A percentile compares a stretch with the other conserved stretches of the same genome.
Evolutionary conservation across 257 asterid species (phyloP).

Genomic region (Primulina tabacum): DNA sequence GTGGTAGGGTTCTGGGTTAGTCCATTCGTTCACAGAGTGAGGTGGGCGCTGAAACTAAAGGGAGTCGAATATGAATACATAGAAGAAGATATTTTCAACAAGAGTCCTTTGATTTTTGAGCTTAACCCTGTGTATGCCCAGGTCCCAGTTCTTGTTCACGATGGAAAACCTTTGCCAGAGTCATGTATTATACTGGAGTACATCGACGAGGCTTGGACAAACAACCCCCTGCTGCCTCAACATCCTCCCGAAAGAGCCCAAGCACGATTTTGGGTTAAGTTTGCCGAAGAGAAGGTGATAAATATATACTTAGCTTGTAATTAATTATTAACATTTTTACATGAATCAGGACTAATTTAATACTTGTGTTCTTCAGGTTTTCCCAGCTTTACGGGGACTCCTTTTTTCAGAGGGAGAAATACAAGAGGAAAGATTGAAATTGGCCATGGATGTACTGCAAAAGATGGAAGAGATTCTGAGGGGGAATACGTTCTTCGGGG

Average conservation of each 20-base stretch:
- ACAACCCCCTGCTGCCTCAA: constrained; percentile 33
- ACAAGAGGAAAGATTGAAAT: constrained; percentile 30
- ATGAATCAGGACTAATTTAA: too few relatives aligned
- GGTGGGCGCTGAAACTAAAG: constrained; percentile 44
- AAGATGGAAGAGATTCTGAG: constrained; percentile 26
- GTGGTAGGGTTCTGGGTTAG: constrained; percentile 45
- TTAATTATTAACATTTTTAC: too few relatives aligned
- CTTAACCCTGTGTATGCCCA: constrained; percentile 32
- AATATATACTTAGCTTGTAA: too few relatives aligned
- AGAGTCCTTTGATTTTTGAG: constrained; percentile 25
- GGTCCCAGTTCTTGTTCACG: constrained; percentile 47
- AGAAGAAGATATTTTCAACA: constrained; percentile 42
- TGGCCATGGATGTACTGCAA: constrained; percentile 30
- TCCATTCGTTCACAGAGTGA: constrained; percentile 38
- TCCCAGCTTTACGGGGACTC: constrained; percentile 8
- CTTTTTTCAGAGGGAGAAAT: constrained; percentile 30
- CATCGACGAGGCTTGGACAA: constrained; percentile 40
- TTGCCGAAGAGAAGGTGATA: constrained; percentile 34
- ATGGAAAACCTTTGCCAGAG: constrained; percentile 34
- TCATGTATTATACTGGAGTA: constrained; percentile 40
- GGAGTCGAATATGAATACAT: constrained; percentile 39
- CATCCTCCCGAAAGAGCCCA: constrained; percentile 35
- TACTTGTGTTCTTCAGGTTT: constrained; percentile 18
- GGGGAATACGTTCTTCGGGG: constrained; percentile 43
- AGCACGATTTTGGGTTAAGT: constrained; percentile 40